Percentiles rank a stretch among this genome's conserved stretches.
phyloP scores from a whole-genome alignment of 805 yeast genomes.

The Wickerhamiella hasegawae region DNA sequence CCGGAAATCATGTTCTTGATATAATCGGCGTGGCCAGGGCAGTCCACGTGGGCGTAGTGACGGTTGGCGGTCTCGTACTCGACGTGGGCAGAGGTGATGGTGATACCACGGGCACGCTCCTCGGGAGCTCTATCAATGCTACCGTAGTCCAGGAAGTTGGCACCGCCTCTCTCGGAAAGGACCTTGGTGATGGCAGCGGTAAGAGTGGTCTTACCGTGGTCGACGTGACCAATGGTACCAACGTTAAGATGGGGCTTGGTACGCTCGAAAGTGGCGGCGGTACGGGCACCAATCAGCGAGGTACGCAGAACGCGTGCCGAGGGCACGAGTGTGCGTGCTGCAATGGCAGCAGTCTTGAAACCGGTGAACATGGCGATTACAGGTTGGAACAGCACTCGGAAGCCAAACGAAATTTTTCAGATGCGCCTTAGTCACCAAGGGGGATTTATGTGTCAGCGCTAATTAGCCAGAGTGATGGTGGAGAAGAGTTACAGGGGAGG shows the following conservation, averaged over 20 bases:
- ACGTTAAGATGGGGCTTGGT: constrained; percentile 91
- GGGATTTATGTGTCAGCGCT: too few relatives aligned
- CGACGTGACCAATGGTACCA: constrained; percentile 90
- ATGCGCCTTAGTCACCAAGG: too few relatives aligned
- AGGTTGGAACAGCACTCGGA: too few relatives aligned
- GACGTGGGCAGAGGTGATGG: constrained; percentile 94
- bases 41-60: constrained; percentile 95
- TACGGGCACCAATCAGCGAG: constrained; percentile 7
- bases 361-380: not conserved
- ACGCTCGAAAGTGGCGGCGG: constrained; percentile 75
- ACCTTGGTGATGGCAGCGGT: constrained; percentile 98
- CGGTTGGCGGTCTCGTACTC: constrained; percentile 91
- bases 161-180: constrained; percentile 76
- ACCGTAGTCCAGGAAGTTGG: constrained; percentile 80
- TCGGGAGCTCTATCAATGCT: constrained; percentile 96
- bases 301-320: not conserved
- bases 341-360: not conserved
- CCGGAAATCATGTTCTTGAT: constrained; percentile 98
- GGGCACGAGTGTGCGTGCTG: not conserved
- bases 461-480: too few relatives aligned
- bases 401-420: too few relatives aligned
- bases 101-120: constrained; percentile 98
- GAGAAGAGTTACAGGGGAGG: too few relatives aligned
- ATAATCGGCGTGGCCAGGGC: constrained; percentile 98
- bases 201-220: constrained; percentile 95